Percentiles rank a stretch among this genome's conserved stretches.
Evolutionary conservation across 768 basidiomycete genomes (phyloP).

Genomic region (Grammothele lineata): DNA sequence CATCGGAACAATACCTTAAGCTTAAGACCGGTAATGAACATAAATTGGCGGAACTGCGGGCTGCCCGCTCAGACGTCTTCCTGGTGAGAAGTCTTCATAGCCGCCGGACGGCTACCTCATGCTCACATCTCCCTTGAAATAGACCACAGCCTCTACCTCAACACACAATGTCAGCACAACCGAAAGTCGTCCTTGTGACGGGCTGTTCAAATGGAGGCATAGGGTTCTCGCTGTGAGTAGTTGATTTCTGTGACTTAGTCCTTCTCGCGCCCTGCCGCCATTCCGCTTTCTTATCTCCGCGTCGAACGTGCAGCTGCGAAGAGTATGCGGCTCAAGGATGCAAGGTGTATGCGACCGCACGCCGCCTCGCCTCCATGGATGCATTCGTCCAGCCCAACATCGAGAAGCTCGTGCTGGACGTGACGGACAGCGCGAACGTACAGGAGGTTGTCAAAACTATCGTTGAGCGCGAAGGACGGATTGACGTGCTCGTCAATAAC

Average conservation of each 20-base stretch:
- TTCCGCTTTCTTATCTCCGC: no score
- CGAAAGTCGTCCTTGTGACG: conserved; percentile 59
- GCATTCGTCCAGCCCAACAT: conserved; percentile 45
- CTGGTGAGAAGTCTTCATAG: no score
- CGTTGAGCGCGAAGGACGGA: conserved; percentile 49
- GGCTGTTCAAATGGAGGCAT: conserved; percentile 41
- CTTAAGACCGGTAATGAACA: no score
- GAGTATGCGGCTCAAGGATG: conserved; percentile 65
- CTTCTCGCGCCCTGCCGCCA: no score
- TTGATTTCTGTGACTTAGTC: not conserved
- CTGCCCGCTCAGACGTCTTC: no score
- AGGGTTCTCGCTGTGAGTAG: conserved; percentile 17
- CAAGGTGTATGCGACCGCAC: conserved; percentile 73
- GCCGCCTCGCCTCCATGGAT: conserved; percentile 55
- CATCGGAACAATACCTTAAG: no score
- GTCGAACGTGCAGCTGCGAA: conserved; percentile 45
- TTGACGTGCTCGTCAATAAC: conserved; percentile 78
- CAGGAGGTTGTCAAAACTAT: conserved; percentile 46
- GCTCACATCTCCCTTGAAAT: no score
- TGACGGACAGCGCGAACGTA: conserved; percentile 57
- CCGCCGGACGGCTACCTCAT: no score
- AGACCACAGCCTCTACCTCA: no score
- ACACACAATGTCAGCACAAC: no score
- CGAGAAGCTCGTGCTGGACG: conserved; percentile 53
- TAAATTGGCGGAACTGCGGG: no score